Percentiles rank a stretch among this genome's conserved stretches.
Conservation (phyloP, 139 green algal species). For the Chlamydomonas eustigma region DNA sequence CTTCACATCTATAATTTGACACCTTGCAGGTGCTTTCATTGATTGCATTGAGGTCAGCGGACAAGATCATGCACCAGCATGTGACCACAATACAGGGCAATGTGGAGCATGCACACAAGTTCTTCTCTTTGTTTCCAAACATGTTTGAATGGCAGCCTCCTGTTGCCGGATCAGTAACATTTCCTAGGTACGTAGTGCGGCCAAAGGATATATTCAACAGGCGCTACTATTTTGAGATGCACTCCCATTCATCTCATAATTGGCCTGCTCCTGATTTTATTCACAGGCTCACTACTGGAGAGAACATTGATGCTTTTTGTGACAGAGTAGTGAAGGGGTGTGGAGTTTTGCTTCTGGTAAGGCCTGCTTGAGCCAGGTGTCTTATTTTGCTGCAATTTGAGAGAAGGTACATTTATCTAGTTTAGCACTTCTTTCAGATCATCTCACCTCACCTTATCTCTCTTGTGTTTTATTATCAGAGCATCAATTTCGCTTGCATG, state of each 20-base stretch:
- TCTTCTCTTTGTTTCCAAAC: conserved; percentile 24
- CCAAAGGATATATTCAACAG: no score
- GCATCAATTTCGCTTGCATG: neutral
- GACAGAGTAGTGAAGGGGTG: conserved; percentile 38
- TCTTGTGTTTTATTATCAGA: neutral
- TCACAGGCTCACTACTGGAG: conserved; percentile 25
- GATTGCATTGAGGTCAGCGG: conserved; percentile 42
- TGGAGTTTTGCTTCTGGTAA: conserved; percentile 67
- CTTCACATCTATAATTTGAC: neutral
- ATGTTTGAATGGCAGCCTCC: conserved; percentile 51
- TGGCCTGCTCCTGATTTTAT: neutral
- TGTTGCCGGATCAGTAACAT: conserved; percentile 40
- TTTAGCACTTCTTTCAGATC: neutral
- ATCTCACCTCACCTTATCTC: neutral
- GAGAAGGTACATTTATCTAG: neutral
- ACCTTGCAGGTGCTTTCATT: conserved; percentile 60
- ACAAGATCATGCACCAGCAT: conserved; percentile 36
- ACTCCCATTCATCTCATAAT: no score
- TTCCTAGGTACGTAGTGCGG: conserved; percentile 36
- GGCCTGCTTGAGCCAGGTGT: neutral
- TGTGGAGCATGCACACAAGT: conserved; percentile 28
- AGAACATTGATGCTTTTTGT: conserved; percentile 44
- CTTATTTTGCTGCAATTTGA: neutral
- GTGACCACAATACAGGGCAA: conserved; percentile 47
- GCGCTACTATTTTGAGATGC: no score